A percentile compares a stretch with the other conserved stretches of the same genome.
Conservation (phyloP, 2,329 filamentous ascomycete species). For the Myriangium duriaei region DNA sequence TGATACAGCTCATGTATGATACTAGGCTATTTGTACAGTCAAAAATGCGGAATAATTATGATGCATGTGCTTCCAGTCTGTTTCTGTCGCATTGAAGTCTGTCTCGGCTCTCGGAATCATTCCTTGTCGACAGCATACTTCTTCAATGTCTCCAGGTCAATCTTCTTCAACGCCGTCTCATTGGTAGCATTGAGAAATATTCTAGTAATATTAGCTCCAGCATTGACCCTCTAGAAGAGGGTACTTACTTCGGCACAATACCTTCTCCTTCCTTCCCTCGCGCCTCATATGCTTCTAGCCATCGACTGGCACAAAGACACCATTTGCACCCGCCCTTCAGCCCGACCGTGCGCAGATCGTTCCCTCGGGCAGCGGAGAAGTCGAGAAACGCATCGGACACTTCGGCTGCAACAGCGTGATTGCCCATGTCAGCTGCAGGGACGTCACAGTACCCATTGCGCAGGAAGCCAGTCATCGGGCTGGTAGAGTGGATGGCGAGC, state of each 20-base stretch:
- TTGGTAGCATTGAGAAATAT: slow-evolving; percentile 42
- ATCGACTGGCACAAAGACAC: slow-evolving; percentile 47
- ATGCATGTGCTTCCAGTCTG: no score
- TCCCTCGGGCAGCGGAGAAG: slow-evolving; percentile 45
- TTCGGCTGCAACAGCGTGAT: slow-evolving; percentile 47
- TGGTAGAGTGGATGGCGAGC: slow-evolving; percentile 44
- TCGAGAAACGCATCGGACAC: slow-evolving; percentile 51
- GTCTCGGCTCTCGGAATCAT: no score
- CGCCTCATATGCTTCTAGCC: slow-evolving; percentile 45
- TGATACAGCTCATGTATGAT: no score
- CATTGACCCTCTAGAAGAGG: slow-evolving; percentile 11
- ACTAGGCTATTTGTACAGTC: no score
- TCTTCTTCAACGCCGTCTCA: slow-evolving; percentile 37
- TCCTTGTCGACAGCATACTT: slow-evolving; percentile 35
- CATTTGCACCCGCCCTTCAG: slow-evolving; percentile 48
- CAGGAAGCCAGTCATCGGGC: slow-evolving; percentile 48
- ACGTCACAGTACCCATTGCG: slow-evolving; percentile 50
- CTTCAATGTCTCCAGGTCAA: slow-evolving; percentile 37
- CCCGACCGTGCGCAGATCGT: slow-evolving; percentile 44
- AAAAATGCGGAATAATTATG: no score
- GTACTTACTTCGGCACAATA: slow-evolving; percentile 30
- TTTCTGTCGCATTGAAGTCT: no score
- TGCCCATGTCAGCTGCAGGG: slow-evolving; percentile 42
- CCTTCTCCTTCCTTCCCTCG: slow-evolving; percentile 34
- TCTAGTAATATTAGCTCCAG: slow-evolving; percentile 20